These are phyloP conservation scores for Fusarium nematophilum DNA, from an alignment of 2,329 filamentous ascomycete species.

Conservation along the genomic window DNA sequence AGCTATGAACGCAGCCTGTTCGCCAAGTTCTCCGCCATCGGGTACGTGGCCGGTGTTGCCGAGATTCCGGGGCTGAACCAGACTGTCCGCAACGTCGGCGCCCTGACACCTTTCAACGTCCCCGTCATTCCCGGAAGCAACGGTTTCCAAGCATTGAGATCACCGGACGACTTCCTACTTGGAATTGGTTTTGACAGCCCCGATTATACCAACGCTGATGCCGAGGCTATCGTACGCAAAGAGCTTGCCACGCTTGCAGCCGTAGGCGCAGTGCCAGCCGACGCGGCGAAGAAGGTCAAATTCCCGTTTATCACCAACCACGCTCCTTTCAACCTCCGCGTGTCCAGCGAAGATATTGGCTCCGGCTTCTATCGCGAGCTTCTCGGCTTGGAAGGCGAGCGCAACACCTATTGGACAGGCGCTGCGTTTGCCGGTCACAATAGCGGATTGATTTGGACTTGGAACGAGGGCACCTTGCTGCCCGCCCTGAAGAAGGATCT, in stretches of 20 bases:
- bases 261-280: conserved; percentile 1
- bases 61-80: conserved; percentile 17
- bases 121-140: conserved; percentile 19
- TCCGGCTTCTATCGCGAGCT: conserved; percentile 28
- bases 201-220: conserved; percentile 7
- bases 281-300: neutral
- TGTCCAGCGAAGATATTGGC: neutral
- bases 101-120: conserved; percentile 11
- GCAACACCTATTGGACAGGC: conserved; percentile 37
- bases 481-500: conserved; percentile 32
- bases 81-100: conserved; percentile 25
- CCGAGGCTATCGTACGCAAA: conserved; percentile 11
- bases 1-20: conserved; percentile 14
- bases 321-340: conserved; percentile 28
- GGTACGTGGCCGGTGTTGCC: conserved; percentile 26
- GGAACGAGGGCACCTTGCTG: conserved; percentile 31
- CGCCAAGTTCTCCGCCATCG: conserved; percentile 20
- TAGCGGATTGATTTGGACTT: conserved; percentile 34
- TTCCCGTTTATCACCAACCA: conserved; percentile 24
- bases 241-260: conserved; percentile 18
- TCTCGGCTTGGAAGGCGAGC: conserved; percentile 14
- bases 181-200: conserved; percentile 12
- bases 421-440: conserved; percentile 36
- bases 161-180: conserved; percentile 9
- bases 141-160: neutral